Conservation (phyloP, 1,284 basidiomycete genomes). For the Heterobasidion parviporum region DNA sequence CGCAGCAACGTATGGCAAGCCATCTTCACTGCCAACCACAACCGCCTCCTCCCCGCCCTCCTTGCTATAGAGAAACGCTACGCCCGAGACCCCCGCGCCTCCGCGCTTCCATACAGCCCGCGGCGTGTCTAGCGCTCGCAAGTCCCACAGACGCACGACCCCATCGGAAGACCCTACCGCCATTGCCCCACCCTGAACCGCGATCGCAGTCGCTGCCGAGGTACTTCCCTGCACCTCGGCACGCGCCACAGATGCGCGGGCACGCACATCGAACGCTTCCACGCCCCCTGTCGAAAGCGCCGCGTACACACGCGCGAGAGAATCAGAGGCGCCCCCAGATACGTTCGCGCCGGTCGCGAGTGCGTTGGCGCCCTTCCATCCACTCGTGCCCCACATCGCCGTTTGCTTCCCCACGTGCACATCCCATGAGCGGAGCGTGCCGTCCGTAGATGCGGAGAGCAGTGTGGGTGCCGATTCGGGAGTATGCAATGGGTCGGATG, state of each 20-base stretch:
- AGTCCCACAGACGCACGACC: conserved; percentile 49
- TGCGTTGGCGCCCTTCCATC: conserved; percentile 30
- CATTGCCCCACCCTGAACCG: conserved; percentile 32
- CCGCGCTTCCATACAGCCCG: conserved; percentile 34
- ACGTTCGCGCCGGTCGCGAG: conserved; percentile 18
- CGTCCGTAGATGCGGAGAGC: conserved; percentile 56
- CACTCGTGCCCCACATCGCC: conserved; percentile 27
- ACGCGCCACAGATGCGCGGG: conserved; percentile 28
- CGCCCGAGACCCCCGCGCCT: conserved; percentile 50
- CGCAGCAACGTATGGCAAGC: conserved; percentile 43
- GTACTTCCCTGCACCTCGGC: conserved; percentile 20
- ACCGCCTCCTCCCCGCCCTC: conserved; percentile 5
- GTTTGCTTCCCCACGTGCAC: conserved; percentile 48
- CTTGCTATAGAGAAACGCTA: conserved; percentile 26
- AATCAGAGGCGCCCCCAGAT: background rate
- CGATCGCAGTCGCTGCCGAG: conserved; percentile 47
- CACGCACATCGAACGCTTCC: conserved; percentile 48
- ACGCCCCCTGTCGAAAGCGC: conserved; percentile 52
- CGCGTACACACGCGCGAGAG: conserved; percentile 37
- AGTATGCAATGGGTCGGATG: background rate
- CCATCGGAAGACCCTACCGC: conserved; percentile 63
- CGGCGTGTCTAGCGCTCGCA: conserved; percentile 29
- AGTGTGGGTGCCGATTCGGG: conserved; percentile 18
- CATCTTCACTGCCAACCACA: conserved; percentile 40
- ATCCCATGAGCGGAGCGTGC: conserved; percentile 71